Conservation (phyloP, 1,139 yeast species). For the Debaryomyces psychrophilus region DNA sequence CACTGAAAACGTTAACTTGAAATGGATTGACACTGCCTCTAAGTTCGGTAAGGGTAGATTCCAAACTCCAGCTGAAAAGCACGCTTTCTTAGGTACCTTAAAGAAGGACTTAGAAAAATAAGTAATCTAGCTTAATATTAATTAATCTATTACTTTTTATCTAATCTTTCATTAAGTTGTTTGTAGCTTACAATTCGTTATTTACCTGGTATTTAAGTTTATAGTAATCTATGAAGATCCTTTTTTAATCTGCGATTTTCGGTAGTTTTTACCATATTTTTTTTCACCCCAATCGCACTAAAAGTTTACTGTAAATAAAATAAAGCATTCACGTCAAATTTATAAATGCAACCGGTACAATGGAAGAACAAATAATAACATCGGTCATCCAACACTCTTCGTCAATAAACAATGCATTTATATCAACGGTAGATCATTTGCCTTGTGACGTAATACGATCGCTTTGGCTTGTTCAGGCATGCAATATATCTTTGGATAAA, state of each 20-base stretch:
- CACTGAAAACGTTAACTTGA: conserved; percentile 92
- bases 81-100: conserved; percentile 99
- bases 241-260: background rate
- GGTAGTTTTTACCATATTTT: background rate
- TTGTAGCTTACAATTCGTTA: background rate
- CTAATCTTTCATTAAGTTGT: conserved; percentile 3
- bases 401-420: conserved; percentile 41
- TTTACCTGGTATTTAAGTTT: conserved; percentile 1
- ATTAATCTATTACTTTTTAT: background rate
- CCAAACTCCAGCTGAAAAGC: conserved; percentile 99
- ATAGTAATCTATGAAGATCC: conserved; percentile 7
- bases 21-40: conserved; percentile 99
- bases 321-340: background rate
- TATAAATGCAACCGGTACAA: background rate
- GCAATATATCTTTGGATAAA: conserved; percentile 35
- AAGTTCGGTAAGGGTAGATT: conserved; percentile 99
- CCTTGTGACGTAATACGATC: conserved; percentile 52
- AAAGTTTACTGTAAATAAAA: background rate
- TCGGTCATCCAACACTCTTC: conserved; percentile 27
- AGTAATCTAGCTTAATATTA: conserved; percentile 10
- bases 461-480: conserved; percentile 48
- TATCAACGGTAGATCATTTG: conserved; percentile 49
- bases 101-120: conserved; percentile 77
- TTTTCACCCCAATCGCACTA: too few species aligned
- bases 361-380: conserved; percentile 14